A percentile compares a stretch with the other conserved stretches of the same genome.
Evolutionary conservation across 2,329 filamentous ascomycete species (phyloP).

Genomic region (Penicillium hesseltinei): DNA sequence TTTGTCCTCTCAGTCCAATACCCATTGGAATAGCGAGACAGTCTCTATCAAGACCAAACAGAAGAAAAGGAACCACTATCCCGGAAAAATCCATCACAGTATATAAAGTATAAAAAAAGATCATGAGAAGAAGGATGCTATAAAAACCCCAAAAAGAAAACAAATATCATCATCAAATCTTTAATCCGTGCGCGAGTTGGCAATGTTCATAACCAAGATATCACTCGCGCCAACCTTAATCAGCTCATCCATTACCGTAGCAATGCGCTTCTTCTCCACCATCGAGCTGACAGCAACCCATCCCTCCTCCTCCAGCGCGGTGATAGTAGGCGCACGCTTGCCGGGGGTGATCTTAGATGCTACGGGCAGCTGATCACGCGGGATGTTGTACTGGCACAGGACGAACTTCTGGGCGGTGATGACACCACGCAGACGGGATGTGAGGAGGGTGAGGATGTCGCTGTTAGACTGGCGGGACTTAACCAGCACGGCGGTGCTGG

Average conservation of each 20-base stretch:
- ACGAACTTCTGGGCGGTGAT: constrained; percentile 94
- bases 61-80: constrained; percentile 8
- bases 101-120: not conserved
- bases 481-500: constrained; percentile 85
- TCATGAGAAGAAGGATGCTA: constrained; percentile 6
- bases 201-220: constrained; percentile 80
- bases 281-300: constrained; percentile 96
- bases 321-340: constrained; percentile 89
- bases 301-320: constrained; percentile 78
- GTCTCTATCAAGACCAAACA: constrained; percentile 2
- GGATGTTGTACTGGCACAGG: constrained; percentile 93
- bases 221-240: constrained; percentile 74
- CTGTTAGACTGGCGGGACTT: constrained; percentile 83
- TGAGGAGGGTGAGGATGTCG: constrained; percentile 77
- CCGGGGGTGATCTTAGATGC: constrained; percentile 83
- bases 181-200: constrained; percentile 65
- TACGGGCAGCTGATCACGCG: constrained; percentile 63
- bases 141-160: constrained; percentile 5
- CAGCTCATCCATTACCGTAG: constrained; percentile 81
- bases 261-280: constrained; percentile 85
- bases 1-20: not conserved
- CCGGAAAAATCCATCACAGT: not conserved
- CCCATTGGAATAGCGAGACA: constrained; percentile 5
- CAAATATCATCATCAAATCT: constrained; percentile 7
- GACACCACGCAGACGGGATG: constrained; percentile 83